These are phyloP conservation scores for Eimeria maxima DNA, from an alignment of 169 alveolate genomes.

Conservation along the genomic window DNA sequence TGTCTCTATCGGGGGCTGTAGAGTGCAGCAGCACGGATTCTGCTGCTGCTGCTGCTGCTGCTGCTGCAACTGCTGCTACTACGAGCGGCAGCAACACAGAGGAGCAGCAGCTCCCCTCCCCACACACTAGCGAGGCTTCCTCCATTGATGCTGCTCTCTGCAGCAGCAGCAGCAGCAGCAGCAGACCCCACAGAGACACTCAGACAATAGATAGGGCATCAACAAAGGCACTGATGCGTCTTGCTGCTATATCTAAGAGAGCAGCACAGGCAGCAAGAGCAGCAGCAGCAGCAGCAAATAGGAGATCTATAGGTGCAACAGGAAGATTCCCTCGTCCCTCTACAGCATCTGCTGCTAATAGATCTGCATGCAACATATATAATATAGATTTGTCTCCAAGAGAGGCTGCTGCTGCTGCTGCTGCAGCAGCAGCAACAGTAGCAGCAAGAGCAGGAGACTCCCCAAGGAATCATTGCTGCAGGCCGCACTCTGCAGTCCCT, in stretches of 20 bases:
- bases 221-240: conserved; percentile 6
- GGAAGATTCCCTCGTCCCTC: conserved; percentile 28
- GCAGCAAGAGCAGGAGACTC: too few species aligned
- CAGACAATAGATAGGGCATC: conserved; percentile 1
- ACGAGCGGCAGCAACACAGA: not conserved
- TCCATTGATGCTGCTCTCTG: not conserved
- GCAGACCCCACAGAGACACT: conserved; percentile 42
- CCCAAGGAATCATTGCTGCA: not conserved
- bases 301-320: conserved; percentile 3
- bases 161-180: not conserved
- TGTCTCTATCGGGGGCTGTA: not conserved
- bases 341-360: conserved; percentile 11
- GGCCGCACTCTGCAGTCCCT: conserved; percentile 37
- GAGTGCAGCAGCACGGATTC: not conserved
- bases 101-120: not conserved
- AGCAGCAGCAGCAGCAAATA: too few species aligned
- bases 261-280: too few species aligned
- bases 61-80: too few species aligned
- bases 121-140: not conserved
- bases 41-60: too few species aligned
- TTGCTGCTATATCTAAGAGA: not conserved
- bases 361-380: not conserved
- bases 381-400: not conserved
- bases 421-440: too few species aligned
- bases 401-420: too few species aligned